Evolutionary conservation across 2,329 filamentous ascomycete species (phyloP).

Genomic region (Truncatella angustata): DNA sequence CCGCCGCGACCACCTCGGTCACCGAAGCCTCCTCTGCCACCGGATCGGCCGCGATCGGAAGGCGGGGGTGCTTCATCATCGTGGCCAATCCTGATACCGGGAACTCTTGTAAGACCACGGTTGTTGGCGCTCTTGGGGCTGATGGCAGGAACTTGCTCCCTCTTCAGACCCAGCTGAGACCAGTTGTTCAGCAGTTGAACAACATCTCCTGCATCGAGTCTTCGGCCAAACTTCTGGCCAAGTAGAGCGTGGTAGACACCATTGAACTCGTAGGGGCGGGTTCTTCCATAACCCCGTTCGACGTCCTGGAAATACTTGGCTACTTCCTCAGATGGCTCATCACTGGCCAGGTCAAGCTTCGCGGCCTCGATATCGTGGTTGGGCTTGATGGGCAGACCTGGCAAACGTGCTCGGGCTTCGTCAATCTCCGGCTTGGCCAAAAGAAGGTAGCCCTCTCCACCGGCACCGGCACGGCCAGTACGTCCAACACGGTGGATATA

Average conservation of each 20-base stretch:
- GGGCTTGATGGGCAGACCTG: constrained; percentile 58
- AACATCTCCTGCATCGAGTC: constrained; percentile 30
- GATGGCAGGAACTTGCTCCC: constrained; percentile 45
- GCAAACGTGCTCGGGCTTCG: constrained; percentile 49
- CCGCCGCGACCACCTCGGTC: constrained; percentile 8
- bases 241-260: constrained; percentile 58
- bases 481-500: constrained; percentile 78
- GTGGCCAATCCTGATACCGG: constrained; percentile 24
- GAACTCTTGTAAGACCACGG: constrained; percentile 24
- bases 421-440: constrained; percentile 53
- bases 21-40: constrained; percentile 5
- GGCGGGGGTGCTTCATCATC: constrained; percentile 10
- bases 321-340: constrained; percentile 35
- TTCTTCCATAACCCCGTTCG: constrained; percentile 37
- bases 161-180: constrained; percentile 49
- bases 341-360: constrained; percentile 47
- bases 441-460: constrained; percentile 70
- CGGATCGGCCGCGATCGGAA: constrained; percentile 8
- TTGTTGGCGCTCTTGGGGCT: constrained; percentile 17
- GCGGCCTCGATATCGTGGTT: constrained; percentile 52
- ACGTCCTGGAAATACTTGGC: constrained; percentile 41
- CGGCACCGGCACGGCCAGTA: constrained; percentile 72
- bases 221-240: constrained; percentile 44
- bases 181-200: constrained; percentile 55
- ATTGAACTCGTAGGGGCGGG: constrained; percentile 40